Evolutionary conservation across 2,329 filamentous ascomycete species (phyloP), one percentile per base, ranked within the genome.

Genomic region (Neopestalotiopsis clavispora): DNA sequence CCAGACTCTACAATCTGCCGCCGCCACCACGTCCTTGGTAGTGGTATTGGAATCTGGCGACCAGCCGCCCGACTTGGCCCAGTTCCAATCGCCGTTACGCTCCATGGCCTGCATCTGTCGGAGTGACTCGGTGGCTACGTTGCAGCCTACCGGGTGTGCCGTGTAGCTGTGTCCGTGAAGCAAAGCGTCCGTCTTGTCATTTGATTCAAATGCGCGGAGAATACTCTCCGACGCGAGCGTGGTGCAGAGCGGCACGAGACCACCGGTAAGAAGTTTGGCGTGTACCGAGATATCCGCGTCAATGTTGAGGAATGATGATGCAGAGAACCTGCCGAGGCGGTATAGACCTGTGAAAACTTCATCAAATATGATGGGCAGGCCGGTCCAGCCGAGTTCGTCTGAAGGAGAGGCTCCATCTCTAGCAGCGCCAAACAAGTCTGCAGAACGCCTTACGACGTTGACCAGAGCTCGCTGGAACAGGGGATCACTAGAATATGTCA

Each of bases 321-420:
- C 86, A 1, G 88, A 90, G 75, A 91, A 89, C 52, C 90, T 88
- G 2, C 94, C 94, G 0, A 97, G 89, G 13, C 94, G 92, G 78
- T 95, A 95, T 4, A 97, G 83, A 1, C 94, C 94, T 0, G 93
- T 95, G 80, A 97, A 97, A 45, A 97, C 94, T 77, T 97, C 94
- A 76, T 97, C 94, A 72, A 94, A 94, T 73, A 97, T 85, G 52
- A 97, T 82, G 0, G 94, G 94, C 4, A 97, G 86, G 2, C 94
- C 93, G 1, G 85, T 84, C 94, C 94, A 97, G 38, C 82, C 72
- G 9, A 73, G 75, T 40, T 73, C 65, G 42, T 75, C 72, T 5
- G 65, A 38, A 1, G 62, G 32, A 17, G 71, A 40, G 13, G 72
- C 69, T 5, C 14, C 20, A 17, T 4, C 32, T 4, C 1, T 42